Percentiles rank a stretch among this genome's conserved stretches.
These are phyloP conservation scores for Pythium brachiatum DNA, from an alignment of 352 stramenopile genomes.

Conservation along the genomic window DNA sequence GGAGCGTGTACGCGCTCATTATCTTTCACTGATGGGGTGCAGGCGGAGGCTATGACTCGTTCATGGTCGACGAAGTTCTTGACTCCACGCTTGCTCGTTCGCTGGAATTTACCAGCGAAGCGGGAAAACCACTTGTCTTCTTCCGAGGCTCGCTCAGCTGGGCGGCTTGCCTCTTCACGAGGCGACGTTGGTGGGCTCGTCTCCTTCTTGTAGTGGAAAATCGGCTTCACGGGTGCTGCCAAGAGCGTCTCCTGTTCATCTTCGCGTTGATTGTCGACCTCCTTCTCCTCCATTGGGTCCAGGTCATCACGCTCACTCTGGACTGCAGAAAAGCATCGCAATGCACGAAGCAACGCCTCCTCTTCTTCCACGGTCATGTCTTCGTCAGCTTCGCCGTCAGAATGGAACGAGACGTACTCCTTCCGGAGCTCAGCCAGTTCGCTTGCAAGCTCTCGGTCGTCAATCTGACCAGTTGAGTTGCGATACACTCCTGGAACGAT, in stretches of 20 bases:
- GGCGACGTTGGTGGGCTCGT: not conserved
- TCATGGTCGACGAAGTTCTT: not conserved
- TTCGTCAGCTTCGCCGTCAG: conserved; percentile 7
- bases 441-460: conserved; percentile 4
- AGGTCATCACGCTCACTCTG: conserved; percentile 1
- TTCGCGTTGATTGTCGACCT: not conserved
- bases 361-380: conserved; percentile 17
- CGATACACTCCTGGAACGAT: conserved; percentile 6
- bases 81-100: not conserved
- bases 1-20: not conserved
- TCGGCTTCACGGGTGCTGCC: not conserved
- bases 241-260: not conserved
- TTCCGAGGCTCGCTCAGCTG: not conserved
- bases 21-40: not conserved
- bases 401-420: not conserved
- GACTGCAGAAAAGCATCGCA: conserved; percentile 8
- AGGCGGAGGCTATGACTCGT: not conserved
- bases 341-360: conserved; percentile 10
- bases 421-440: conserved; percentile 19
- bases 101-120: conserved; percentile 3
- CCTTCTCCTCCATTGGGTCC: not conserved
- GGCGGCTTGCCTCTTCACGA: not conserved
- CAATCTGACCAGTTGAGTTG: conserved; percentile 15
- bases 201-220: conserved; percentile 16
- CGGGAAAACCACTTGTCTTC: conserved; percentile 8